phyloP scores from a whole-genome alignment of 2,329 filamentous ascomycete species.

The Penicillium occitanis region DNA sequence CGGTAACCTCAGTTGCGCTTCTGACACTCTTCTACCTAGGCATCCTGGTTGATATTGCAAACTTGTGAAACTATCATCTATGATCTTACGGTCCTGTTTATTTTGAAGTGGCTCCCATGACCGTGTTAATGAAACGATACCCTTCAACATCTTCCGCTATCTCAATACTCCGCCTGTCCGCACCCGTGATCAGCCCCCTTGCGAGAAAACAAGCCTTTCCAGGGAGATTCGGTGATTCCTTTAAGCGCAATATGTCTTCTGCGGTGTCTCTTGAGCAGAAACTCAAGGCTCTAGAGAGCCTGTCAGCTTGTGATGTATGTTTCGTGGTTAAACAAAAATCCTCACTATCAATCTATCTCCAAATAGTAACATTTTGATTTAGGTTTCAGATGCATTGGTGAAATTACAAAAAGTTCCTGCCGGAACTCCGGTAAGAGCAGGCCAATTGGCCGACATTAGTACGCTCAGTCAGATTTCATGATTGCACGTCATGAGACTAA shows the following conservation, averaged over 20 bases:
- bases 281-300: conserved; percentile 13
- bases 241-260: conserved; percentile 18
- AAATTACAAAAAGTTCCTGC: conserved; percentile 61
- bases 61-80: not conserved
- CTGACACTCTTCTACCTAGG: not conserved
- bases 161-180: not conserved
- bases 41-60: not conserved
- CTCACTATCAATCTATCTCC: not conserved
- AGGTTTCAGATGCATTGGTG: conserved; percentile 71
- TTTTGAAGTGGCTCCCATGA: not conserved
- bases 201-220: not conserved
- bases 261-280: conserved; percentile 16
- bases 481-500: not conserved
- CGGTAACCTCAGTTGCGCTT: not conserved
- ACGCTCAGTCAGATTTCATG: conserved; percentile 14
- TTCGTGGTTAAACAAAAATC: not conserved
- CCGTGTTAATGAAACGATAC: not conserved
- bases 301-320: conserved; percentile 23
- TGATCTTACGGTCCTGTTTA: not conserved
- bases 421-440: conserved; percentile 59
- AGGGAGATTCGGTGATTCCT: not conserved
- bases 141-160: not conserved
- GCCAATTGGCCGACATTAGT: conserved; percentile 66
- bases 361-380: not conserved
- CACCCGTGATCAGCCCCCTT: not conserved